Evolutionary conservation across 495 filamentous ascomycete genomes (phyloP).

Genomic region (Thermothielavioides terrestris): DNA sequence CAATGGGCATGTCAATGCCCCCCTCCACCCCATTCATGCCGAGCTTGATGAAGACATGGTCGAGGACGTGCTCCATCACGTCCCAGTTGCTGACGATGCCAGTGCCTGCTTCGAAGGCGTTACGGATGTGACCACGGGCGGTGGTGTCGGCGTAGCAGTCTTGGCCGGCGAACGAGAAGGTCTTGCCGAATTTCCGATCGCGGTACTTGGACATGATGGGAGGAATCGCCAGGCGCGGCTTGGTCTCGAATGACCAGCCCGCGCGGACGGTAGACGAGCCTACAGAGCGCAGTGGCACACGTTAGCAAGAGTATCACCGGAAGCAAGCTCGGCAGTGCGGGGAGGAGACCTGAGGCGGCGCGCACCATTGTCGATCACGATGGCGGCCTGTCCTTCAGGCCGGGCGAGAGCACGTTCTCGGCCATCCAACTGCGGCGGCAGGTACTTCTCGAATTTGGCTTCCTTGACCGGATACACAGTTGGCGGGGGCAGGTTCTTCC

Average conservation of each 20-base stretch:
- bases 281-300: slow-evolving; percentile 23
- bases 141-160: slow-evolving; percentile 93
- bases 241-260: slow-evolving; percentile 85
- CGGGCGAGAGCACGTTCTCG: slow-evolving; percentile 50
- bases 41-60: slow-evolving; percentile 87
- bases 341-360: neutral
- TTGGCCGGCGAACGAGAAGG: slow-evolving; percentile 79
- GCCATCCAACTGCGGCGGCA: slow-evolving; percentile 58
- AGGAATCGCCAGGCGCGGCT: slow-evolving; percentile 68
- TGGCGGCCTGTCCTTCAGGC: slow-evolving; percentile 49
- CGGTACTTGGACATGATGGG: slow-evolving; percentile 90
- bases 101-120: slow-evolving; percentile 81
- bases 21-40: slow-evolving; percentile 70
- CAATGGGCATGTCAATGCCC: slow-evolving; percentile 70
- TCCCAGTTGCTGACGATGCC: slow-evolving; percentile 97
- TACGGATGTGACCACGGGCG: slow-evolving; percentile 78
- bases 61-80: slow-evolving; percentile 84
- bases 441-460: slow-evolving; percentile 67
- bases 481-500: slow-evolving; percentile 37
- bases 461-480: slow-evolving; percentile 53
- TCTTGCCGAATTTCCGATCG: slow-evolving; percentile 83
- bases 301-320: too few species aligned
- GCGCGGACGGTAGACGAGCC: slow-evolving; percentile 83
- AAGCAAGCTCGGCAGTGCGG: too few species aligned
- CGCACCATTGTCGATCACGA: slow-evolving; percentile 97